Conservation (phyloP, 129 eudicot genomes). For the Flaveria ramosissima region DNA sequence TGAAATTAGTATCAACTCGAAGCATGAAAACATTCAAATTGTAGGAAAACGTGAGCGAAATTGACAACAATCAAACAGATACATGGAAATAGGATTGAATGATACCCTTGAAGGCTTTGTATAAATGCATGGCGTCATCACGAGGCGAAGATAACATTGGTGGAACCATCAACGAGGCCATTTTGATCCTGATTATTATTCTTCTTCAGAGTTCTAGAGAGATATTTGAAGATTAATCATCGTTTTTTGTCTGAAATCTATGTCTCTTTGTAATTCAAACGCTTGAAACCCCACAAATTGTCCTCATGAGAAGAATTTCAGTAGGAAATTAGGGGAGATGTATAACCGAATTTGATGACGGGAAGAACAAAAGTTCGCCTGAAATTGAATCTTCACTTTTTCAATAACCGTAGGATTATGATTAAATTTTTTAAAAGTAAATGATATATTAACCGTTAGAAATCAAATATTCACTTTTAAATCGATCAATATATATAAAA, state of each 20-base stretch:
- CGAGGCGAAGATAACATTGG: slow-evolving; percentile 60
- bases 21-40: neutral
- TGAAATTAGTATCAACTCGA: neutral
- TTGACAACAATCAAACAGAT: neutral
- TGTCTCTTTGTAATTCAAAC: neutral
- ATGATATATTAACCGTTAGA: too few species aligned
- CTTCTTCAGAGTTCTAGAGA: neutral
- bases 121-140: slow-evolving; percentile 62
- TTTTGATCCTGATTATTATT: slow-evolving; percentile 20
- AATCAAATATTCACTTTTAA: too few species aligned
- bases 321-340: neutral
- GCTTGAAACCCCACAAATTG: neutral
- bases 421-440: too few species aligned
- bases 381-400: too few species aligned
- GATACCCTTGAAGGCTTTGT: slow-evolving; percentile 75
- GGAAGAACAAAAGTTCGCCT: too few species aligned
- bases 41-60: neutral
- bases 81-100: neutral
- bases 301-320: too few species aligned
- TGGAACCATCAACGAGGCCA: slow-evolving; percentile 65
- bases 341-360: neutral
- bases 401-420: too few species aligned
- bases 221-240: neutral
- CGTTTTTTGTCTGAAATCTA: neutral
- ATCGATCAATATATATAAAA: too few species aligned